Conservation (phyloP, 768 basidiomycete genomes). For the Lentinula lateritia region DNA sequence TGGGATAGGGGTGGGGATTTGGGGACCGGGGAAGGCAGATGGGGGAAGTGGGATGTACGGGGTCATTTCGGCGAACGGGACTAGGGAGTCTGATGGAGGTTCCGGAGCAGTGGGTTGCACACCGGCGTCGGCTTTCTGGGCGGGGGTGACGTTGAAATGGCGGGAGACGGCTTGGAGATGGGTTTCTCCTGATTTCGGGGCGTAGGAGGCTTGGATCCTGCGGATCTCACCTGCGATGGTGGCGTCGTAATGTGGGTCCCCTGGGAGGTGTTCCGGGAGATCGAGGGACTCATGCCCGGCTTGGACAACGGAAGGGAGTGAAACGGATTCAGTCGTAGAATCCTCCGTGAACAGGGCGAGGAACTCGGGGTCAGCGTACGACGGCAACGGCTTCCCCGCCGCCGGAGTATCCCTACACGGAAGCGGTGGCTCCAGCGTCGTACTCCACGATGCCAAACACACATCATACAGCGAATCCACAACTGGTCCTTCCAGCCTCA, state of each 20-base stretch:
- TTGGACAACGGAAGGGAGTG: not conserved
- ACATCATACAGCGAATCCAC: conserved; percentile 68
- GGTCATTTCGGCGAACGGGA: conserved; percentile 40
- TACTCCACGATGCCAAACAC: conserved; percentile 58
- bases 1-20: conserved; percentile 61
- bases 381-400: too few relatives aligned
- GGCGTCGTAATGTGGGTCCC: conserved; percentile 17
- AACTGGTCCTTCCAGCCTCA: conserved; percentile 62
- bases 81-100: conserved; percentile 9
- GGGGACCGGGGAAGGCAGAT: conserved; percentile 56
- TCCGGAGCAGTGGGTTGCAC: conserved; percentile 24
- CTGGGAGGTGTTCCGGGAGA: conserved; percentile 15
- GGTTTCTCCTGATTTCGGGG: conserved; percentile 12
- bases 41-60: conserved; percentile 59
- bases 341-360: not conserved
- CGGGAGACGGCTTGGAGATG: conserved; percentile 29
- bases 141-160: conserved; percentile 29
- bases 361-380: too few relatives aligned
- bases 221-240: conserved; percentile 19
- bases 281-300: not conserved
- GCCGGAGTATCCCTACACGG: conserved; percentile 9
- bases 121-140: conserved; percentile 26
- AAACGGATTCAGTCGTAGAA: not conserved
- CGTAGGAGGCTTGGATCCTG: conserved; percentile 15
- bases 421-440: conserved; percentile 38